A percentile compares a stretch with the other conserved stretches of the same genome.
Conservation (phyloP, 441 rosid species). For the Macaranga tanarius region DNA sequence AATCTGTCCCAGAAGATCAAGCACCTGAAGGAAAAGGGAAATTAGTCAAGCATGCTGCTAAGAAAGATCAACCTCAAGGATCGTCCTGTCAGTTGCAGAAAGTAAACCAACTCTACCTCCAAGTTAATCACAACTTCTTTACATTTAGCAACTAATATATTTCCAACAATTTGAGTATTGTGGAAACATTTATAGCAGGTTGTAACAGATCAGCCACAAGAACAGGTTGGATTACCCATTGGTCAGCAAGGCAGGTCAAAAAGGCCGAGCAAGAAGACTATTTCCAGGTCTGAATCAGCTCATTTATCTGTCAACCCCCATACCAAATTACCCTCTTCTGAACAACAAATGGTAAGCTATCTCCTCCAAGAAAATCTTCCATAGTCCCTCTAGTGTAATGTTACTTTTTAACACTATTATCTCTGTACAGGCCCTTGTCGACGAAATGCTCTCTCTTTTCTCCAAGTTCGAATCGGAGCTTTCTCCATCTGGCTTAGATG, state of each 20-base stretch:
- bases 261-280: not conserved
- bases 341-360: constrained; percentile 6
- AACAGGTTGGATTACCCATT: not conserved
- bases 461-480: not conserved
- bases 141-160: not conserved
- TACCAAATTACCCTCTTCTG: not conserved
- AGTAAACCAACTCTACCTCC: not conserved
- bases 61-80: not conserved
- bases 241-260: not conserved
- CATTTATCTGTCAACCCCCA: not conserved
- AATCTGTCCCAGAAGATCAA: not conserved
- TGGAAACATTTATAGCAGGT: not conserved
- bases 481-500: not conserved
- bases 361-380: not conserved
- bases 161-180: not conserved
- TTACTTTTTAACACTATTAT: not conserved
- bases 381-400: not conserved
- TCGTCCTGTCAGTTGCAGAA: not conserved
- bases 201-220: not conserved
- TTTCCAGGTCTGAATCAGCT: not conserved
- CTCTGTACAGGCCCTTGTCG: not conserved
- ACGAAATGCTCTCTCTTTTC: not conserved
- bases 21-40: not conserved
- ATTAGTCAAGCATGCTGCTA: not conserved
- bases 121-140: not conserved